phyloP scores from a whole-genome alignment of 495 filamentous ascomycete species.

The Lasiosphaeris hirsuta region DNA sequence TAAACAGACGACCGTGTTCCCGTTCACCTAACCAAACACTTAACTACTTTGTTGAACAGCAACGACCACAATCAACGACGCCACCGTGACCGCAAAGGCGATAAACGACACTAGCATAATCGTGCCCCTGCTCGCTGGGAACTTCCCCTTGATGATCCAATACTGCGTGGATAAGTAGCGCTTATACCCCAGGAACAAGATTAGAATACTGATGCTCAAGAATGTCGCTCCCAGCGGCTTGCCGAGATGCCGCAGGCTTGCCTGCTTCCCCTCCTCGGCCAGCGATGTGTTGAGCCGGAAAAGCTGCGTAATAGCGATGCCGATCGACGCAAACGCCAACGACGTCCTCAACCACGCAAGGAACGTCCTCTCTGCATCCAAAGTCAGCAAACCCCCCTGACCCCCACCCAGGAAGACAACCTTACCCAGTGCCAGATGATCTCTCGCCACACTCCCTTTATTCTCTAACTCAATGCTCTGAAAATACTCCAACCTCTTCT shows the following conservation, averaged over 20 bases:
- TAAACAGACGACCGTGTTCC: too few relatives aligned
- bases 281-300: slow-evolving; percentile 84
- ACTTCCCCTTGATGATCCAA: slow-evolving; percentile 91
- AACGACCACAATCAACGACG: slow-evolving; percentile 67
- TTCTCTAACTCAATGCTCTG: slow-evolving; percentile 90
- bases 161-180: slow-evolving; percentile 64
- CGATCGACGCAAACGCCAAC: slow-evolving; percentile 92
- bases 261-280: slow-evolving; percentile 28
- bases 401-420: not conserved
- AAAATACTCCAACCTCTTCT: slow-evolving; percentile 59
- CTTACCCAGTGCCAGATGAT: slow-evolving; percentile 90
- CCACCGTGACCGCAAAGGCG: slow-evolving; percentile 65
- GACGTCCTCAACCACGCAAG: slow-evolving; percentile 96
- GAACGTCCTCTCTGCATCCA: slow-evolving; percentile 79
- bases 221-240: slow-evolving; percentile 95
- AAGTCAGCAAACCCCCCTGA: slow-evolving; percentile 14
- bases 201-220: slow-evolving; percentile 77
- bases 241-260: slow-evolving; percentile 69
- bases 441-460: slow-evolving; percentile 90
- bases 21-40: not conserved
- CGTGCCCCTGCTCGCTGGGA: slow-evolving; percentile 86
- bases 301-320: slow-evolving; percentile 92
- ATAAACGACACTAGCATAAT: slow-evolving; percentile 73
- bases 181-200: slow-evolving; percentile 76
- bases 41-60: slow-evolving; percentile 49